These are phyloP conservation scores for Fusarium miscanthi DNA, from an alignment of 2,329 filamentous ascomycete species.

Conservation along the genomic window DNA sequence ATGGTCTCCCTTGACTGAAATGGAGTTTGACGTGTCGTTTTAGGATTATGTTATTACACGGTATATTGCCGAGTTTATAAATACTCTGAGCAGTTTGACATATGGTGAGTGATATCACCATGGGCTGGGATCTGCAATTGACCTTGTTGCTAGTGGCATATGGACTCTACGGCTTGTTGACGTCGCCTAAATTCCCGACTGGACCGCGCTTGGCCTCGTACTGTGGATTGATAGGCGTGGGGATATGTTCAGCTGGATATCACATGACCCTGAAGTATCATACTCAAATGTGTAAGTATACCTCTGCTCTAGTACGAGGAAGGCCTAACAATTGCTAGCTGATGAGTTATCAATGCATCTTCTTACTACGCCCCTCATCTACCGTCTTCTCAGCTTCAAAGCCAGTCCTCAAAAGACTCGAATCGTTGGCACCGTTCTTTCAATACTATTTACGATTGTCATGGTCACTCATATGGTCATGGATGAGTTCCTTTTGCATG, in stretches of 20 bases:
- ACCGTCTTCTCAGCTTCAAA: conserved; percentile 54
- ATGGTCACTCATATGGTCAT: conserved; percentile 57
- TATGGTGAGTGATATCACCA: conserved; percentile 43
- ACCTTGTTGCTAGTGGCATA: conserved; percentile 48
- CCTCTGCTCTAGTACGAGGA: accelerated
- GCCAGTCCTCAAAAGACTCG: conserved; percentile 41
- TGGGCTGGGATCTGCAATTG: neutral
- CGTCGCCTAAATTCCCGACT: conserved; percentile 24
- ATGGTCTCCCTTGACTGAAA: neutral
- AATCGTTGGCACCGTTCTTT: conserved; percentile 36
- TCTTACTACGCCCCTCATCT: conserved; percentile 54
- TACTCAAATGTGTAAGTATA: conserved; percentile 49
- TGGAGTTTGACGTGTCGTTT: conserved; percentile 11
- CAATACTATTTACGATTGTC: conserved; percentile 45
- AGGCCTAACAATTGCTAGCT: conserved; percentile 38
- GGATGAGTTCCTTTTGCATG: conserved; percentile 57
- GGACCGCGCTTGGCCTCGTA: conserved; percentile 50
- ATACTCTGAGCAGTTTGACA: conserved; percentile 55
- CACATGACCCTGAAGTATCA: conserved; percentile 52
- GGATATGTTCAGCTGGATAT: conserved; percentile 48
- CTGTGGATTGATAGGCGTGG: conserved; percentile 52
- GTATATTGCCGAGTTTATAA: conserved; percentile 58
- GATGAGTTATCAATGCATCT: conserved; percentile 57
- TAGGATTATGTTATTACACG: conserved; percentile 55
- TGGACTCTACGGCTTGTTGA: conserved; percentile 52